phyloP scores from a whole-genome alignment of 306 rosid genomes.

The Vigna trinervia region DNA sequence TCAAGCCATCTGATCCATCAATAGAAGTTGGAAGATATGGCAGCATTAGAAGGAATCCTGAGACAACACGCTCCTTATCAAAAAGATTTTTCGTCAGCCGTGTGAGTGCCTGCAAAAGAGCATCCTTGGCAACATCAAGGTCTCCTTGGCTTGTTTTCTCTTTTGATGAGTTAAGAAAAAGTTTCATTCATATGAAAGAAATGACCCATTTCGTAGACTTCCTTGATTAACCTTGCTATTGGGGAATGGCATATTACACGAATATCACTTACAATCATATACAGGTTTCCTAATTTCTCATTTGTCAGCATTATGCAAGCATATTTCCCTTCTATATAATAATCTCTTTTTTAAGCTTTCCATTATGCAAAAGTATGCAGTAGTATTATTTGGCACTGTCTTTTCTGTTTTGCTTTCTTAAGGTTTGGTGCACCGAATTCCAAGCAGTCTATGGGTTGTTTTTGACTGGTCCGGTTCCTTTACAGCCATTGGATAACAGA shows the following conservation, averaged over 20 bases:
- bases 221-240: too few species aligned
- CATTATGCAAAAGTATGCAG: conserved; percentile 44
- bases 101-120: conserved; percentile 87
- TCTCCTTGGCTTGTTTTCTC: conserved; percentile 54
- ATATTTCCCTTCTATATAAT: too few species aligned
- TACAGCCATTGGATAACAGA: conserved; percentile 51
- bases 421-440: conserved; percentile 64
- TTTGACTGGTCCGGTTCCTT: conserved; percentile 56
- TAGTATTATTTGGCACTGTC: conserved; percentile 35
- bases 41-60: conserved; percentile 75
- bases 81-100: conserved; percentile 82
- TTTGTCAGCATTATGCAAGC: too few species aligned
- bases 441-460: conserved; percentile 54
- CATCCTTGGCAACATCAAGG: conserved; percentile 91
- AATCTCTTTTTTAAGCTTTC: conserved; percentile 39
- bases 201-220: too few species aligned
- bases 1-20: conserved; percentile 74
- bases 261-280: too few species aligned
- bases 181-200: too few species aligned
- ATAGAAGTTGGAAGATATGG: conserved; percentile 81
- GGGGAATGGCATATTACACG: too few species aligned
- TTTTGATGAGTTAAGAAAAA: too few species aligned
- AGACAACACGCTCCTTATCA: conserved; percentile 86
- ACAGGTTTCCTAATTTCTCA: too few species aligned
- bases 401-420: conserved; percentile 45